Evolutionary conservation across 495 filamentous ascomycete genomes (phyloP), one percentile per base, ranked within the genome.

Genomic region (Penicillium diatomitis): DNA sequence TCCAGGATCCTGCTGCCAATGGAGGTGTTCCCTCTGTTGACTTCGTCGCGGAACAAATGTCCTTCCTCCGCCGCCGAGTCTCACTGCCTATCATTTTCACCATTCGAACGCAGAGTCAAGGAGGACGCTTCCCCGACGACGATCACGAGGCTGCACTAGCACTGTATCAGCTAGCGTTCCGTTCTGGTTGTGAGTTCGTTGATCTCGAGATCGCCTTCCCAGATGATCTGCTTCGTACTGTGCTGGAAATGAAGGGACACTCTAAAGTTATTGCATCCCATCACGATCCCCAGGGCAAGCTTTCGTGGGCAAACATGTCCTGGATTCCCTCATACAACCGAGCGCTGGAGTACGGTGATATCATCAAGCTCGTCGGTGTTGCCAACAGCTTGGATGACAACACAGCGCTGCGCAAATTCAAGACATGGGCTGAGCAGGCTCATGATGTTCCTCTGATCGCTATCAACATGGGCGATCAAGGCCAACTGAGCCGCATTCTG

Each of bases 71-170:
- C 42, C 82, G 82, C 11, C 74, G 74, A 10, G 81, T 82, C n/a
- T 71, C 81, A n/a, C 72, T 95, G 11, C 92, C 92, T 11, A 69
- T 97, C 10, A 90, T 99, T 57, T 99, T 95, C 72, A 97, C 92
- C 1, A 76, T 99, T 7, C 83, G 92, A 12, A 95, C 88, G 3
- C 70, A 79, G 51, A 80, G 80, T 48, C 92, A 98, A 66, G 92
- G 92, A 7, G 92, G 92, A 34, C 80, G 75, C 50, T 97, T 96
- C 69, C 88, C 86, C 0, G 88, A 97, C 56, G 73, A 81, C 44
- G 83, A 82, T 29, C 76, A 80, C 33, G 77, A 83, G 8, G 78
- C 81, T 43, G 83, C 87, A 4, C 70, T 82, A 41, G 70, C 77
- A 33, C 78, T 99, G 34, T 96, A 94, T 69, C 75, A 73, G 38